These are phyloP conservation scores for Ceratopteris richardii DNA, from an alignment of 75 land plant genomes.

Conservation along the genomic window DNA sequence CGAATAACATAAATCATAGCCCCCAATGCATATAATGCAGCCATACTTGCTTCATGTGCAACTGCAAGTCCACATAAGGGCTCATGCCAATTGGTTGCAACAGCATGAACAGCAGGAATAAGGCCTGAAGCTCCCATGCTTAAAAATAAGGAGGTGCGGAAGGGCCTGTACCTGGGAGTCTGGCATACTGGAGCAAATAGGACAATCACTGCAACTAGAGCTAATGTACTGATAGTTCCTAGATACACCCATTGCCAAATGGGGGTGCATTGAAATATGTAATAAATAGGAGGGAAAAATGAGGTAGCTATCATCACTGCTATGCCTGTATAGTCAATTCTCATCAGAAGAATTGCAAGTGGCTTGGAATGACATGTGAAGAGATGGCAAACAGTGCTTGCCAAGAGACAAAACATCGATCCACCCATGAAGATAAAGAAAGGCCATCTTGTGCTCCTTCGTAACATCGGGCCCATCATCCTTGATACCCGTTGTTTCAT, in stretches of 20 bases:
- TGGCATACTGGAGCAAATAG: constrained; percentile 56
- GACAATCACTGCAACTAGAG: constrained; percentile 45
- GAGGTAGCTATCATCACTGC: constrained; percentile 86
- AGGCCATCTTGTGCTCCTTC: constrained; percentile 53
- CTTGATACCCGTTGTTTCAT: constrained; percentile 25
- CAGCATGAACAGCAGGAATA: constrained; percentile 75
- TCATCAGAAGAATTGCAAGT: constrained; percentile 37
- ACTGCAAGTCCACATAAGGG: constrained; percentile 38
- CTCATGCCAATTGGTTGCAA: constrained; percentile 45
- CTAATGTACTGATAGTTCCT: constrained; percentile 51
- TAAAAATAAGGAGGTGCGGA: constrained; percentile 47
- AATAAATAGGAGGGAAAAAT: constrained; percentile 93
- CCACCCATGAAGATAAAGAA: constrained; percentile 77
- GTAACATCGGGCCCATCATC: constrained; percentile 19
- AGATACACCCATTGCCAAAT: constrained; percentile 63
- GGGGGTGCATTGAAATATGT: constrained; percentile 76
- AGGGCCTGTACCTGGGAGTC: constrained; percentile 39
- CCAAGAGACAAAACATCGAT: constrained; percentile 79
- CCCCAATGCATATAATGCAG: constrained; percentile 45
- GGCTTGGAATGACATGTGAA: constrained; percentile 70
- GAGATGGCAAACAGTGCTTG: constrained; percentile 79
- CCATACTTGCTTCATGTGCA: constrained; percentile 72
- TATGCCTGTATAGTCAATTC: constrained; percentile 84
- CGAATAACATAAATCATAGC: constrained; percentile 55
- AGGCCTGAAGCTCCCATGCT: constrained; percentile 79